phyloP scores from a whole-genome alignment of 169 alveolate species.

The Eimeria mitis region DNA sequence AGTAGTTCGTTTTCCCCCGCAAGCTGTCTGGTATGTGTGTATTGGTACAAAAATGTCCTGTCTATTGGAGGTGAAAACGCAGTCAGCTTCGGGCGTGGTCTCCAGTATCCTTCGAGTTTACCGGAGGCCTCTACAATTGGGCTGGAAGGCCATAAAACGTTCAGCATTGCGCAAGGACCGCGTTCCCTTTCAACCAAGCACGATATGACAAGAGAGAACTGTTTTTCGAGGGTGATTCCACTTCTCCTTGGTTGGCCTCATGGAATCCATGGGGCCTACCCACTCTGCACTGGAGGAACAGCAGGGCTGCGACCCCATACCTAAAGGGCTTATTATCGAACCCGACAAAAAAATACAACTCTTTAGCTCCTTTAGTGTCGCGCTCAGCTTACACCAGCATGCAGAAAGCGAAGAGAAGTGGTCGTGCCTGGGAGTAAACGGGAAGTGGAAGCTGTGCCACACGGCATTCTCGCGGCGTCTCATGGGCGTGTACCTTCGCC shows the following conservation, averaged over 20 bases:
- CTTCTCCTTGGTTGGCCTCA: background rate
- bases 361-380: slow-evolving; percentile 52
- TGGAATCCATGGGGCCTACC: slow-evolving; percentile 24
- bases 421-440: slow-evolving; percentile 31
- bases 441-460: slow-evolving; percentile 39
- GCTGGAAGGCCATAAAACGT: slow-evolving; percentile 16
- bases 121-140: background rate
- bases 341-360: slow-evolving; percentile 15
- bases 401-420: slow-evolving; percentile 18
- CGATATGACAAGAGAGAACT: slow-evolving; percentile 6
- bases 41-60: background rate
- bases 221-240: slow-evolving; percentile 7
- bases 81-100: background rate
- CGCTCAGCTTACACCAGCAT: slow-evolving; percentile 47
- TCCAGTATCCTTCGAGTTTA: background rate
- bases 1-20: no score
- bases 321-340: slow-evolving; percentile 6
- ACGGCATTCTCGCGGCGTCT: slow-evolving; percentile 9
- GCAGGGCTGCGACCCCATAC: slow-evolving; percentile 49
- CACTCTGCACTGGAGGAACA: slow-evolving; percentile 36
- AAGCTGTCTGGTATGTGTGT: slow-evolving; percentile 5
- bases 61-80: background rate
- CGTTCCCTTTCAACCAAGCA: slow-evolving; percentile 7
- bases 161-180: slow-evolving; percentile 3
- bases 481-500: slow-evolving; percentile 14